Conservation (phyloP, 768 basidiomycete species). For the Mycena olivaceomarginata region DNA sequence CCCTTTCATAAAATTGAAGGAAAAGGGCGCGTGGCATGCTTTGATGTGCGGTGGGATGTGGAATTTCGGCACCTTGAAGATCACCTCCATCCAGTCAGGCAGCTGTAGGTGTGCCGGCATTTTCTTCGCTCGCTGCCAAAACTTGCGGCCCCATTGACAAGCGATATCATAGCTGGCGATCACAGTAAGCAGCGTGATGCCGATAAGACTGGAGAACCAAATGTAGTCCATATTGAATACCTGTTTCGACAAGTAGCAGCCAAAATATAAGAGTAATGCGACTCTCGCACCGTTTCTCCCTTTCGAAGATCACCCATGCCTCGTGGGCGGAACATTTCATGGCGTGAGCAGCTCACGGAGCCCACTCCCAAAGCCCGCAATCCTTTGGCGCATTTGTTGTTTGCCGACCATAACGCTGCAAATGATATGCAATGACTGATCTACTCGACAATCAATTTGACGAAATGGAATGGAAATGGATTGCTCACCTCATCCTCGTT, state of each 20-base stretch:
- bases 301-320: not conserved
- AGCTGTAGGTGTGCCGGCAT: not conserved
- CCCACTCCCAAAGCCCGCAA: not conserved
- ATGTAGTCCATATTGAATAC: not conserved
- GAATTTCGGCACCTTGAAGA: not conserved
- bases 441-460: not conserved
- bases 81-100: not conserved
- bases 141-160: not conserved
- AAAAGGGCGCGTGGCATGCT: not conserved
- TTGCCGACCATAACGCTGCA: not conserved
- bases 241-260: not conserved
- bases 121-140: not conserved
- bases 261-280: not conserved
- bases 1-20: not conserved
- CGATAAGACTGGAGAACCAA: not conserved
- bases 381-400: not conserved
- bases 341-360: not conserved
- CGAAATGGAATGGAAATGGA: not conserved
- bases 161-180: not conserved
- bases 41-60: not conserved
- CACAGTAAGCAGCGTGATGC: not conserved
- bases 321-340: not conserved
- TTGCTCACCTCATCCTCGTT: not conserved
- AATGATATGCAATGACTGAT: not conserved
- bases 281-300: not conserved